A percentile compares a stretch with the other conserved stretches of the same genome.
phyloP scores from a whole-genome alignment of 257 asterid genomes.

The Solanum okadae region DNA sequence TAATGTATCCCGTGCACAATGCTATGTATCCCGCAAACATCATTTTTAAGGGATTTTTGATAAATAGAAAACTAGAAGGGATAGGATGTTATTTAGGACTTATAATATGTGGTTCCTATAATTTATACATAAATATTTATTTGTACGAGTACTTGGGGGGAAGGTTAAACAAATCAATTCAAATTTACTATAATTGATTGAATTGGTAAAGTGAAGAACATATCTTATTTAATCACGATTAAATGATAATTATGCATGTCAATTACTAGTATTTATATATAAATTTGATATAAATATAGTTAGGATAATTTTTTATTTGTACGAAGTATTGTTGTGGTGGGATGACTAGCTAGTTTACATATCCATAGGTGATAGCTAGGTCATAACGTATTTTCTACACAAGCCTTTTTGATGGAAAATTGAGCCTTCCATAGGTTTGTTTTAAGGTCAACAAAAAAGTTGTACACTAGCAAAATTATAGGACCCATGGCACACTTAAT shows the following conservation, averaged over 20 bases:
- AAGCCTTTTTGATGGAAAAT: background rate
- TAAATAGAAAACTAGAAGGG: too few relatives aligned
- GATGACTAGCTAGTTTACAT: background rate
- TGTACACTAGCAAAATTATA: conserved; percentile 29
- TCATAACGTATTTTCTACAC: background rate
- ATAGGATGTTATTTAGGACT: too few relatives aligned
- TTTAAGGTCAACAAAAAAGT: conserved; percentile 55
- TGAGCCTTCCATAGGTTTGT: background rate
- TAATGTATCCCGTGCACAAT: too few relatives aligned
- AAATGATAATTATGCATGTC: background rate
- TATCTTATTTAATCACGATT: background rate
- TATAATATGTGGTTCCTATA: too few relatives aligned
- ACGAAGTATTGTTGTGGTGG: background rate
- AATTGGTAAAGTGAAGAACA: background rate
- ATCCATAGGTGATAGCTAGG: background rate
- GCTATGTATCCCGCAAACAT: too few relatives aligned
- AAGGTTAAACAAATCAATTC: background rate
- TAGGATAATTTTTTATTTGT: too few relatives aligned
- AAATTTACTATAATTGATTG: background rate
- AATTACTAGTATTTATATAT: background rate
- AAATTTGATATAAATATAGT: background rate
- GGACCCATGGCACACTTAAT: background rate
- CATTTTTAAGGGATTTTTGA: too few relatives aligned
- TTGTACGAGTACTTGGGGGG: background rate
- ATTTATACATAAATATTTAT: too few relatives aligned